These are phyloP conservation scores for Aspergillus thermomutatus DNA, from an alignment of 2,329 filamentous ascomycete species.

Conservation along the genomic window DNA sequence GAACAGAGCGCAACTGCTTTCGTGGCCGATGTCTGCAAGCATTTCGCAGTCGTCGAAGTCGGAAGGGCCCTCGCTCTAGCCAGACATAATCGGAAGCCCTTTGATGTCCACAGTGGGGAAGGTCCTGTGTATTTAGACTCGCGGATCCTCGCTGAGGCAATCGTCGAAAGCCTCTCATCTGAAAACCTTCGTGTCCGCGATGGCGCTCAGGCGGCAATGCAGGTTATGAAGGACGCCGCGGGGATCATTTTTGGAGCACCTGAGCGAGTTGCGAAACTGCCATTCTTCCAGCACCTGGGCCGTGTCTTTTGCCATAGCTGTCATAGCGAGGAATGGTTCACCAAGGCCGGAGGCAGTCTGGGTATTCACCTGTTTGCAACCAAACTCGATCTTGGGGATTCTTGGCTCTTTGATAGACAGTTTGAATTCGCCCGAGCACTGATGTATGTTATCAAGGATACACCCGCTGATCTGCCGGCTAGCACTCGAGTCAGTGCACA, in stretches of 20 bases:
- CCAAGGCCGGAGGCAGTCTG: slow-evolving; percentile 86
- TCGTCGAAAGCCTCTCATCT: slow-evolving; percentile 85
- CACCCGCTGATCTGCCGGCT: slow-evolving; percentile 88
- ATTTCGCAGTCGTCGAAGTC: slow-evolving; percentile 87
- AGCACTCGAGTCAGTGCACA: slow-evolving; percentile 82
- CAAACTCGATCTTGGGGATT: slow-evolving; percentile 76
- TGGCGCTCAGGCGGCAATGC: slow-evolving; percentile 74
- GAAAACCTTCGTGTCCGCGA: slow-evolving; percentile 78
- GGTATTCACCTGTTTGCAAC: slow-evolving; percentile 88
- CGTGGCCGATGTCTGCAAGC: slow-evolving; percentile 75
- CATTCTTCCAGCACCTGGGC: slow-evolving; percentile 80
- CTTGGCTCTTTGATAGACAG: slow-evolving; percentile 79
- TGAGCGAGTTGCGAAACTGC: slow-evolving; percentile 68
- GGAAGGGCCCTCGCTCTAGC: slow-evolving; percentile 77
- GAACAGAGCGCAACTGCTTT: slow-evolving; percentile 72
- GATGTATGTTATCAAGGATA: slow-evolving; percentile 97
- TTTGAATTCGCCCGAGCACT: slow-evolving; percentile 86
- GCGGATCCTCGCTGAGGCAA: slow-evolving; percentile 80
- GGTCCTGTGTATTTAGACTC: slow-evolving; percentile 83
- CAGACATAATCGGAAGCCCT: slow-evolving; percentile 72
- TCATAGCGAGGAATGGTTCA: slow-evolving; percentile 98
- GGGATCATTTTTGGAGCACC: slow-evolving; percentile 74
- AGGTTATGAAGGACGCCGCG: slow-evolving; percentile 73
- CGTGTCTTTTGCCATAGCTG: slow-evolving; percentile 90
- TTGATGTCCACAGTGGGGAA: slow-evolving; percentile 82